Percentiles rank a stretch among this genome's conserved stretches.
Conservation (phyloP, 1,284 basidiomycete species). For the Boletus nobilissimus region DNA sequence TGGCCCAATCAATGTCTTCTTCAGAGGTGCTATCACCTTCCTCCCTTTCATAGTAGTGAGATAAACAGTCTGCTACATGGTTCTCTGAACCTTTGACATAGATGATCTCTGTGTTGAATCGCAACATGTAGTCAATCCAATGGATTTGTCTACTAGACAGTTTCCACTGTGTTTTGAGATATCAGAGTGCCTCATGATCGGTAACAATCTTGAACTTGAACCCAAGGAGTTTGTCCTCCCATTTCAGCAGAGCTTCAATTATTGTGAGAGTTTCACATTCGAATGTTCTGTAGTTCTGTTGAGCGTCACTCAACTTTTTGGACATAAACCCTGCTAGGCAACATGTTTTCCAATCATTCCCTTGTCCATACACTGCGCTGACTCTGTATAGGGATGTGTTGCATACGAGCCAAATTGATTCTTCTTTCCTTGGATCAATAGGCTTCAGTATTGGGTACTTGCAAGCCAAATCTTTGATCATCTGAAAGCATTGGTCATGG, state of each 20-base stretch:
- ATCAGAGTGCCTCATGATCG: not conserved
- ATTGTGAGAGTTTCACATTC: not conserved
- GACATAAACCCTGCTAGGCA: not conserved
- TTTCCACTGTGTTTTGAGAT: not conserved
- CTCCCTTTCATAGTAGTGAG: not conserved
- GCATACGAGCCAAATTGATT: not conserved
- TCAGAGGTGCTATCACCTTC: no score
- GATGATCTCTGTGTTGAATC: not conserved
- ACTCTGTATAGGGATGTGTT: not conserved
- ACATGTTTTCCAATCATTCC: not conserved
- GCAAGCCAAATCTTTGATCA: no score
- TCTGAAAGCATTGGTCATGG: not conserved
- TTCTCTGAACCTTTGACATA: not conserved
- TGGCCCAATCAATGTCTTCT: not conserved
- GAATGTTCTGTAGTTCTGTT: not conserved
- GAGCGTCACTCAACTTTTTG: not conserved
- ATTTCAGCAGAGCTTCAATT: not conserved
- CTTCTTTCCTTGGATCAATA: no score
- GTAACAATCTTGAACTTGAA: not conserved
- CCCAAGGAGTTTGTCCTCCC: not conserved
- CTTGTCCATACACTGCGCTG: not conserved
- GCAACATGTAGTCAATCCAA: not conserved
- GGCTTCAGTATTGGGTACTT: no score
- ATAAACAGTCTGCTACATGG: not conserved
- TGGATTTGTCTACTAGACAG: not conserved